Evolutionary conservation across 805 yeast species (phyloP).

Genomic region (Metschnikowia cerradonensis): DNA sequence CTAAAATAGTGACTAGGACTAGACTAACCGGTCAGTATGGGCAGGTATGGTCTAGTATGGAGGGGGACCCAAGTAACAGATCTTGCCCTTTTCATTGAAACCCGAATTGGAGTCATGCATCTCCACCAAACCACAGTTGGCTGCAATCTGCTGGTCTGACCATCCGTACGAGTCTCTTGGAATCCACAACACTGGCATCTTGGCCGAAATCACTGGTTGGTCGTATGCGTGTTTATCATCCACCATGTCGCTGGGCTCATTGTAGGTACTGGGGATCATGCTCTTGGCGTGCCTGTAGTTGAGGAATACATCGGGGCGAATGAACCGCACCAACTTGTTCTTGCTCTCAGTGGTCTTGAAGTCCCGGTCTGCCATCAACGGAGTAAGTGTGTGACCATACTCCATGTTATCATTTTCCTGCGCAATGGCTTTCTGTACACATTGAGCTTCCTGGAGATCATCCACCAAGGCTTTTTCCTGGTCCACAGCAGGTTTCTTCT

Average conservation of each 20-base stretch:
- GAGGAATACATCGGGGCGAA: constrained; percentile 58
- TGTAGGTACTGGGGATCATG: constrained; percentile 34
- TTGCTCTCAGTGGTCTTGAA: constrained; percentile 28
- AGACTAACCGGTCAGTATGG: too few species aligned
- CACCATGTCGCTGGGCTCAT: constrained; percentile 36
- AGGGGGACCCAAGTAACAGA: constrained; percentile 31
- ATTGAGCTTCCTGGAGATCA: constrained; percentile 19
- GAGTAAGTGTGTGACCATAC: constrained; percentile 32
- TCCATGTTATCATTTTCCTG: constrained; percentile 18
- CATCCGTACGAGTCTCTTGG: constrained; percentile 88
- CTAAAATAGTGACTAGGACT: too few species aligned
- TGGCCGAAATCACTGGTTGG: constrained; percentile 66
- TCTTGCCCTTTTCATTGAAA: constrained; percentile 38
- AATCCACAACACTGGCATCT: constrained; percentile 82
- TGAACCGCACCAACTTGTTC: constrained; percentile 48
- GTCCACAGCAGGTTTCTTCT: constrained; percentile 12
- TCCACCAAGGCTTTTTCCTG: constrained; percentile 12
- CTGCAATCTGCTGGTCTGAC: constrained; percentile 55
- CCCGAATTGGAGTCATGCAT: constrained; percentile 67
- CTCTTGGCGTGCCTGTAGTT: constrained; percentile 36
- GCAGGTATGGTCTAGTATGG: constrained; percentile 19
- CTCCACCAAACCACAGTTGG: constrained; percentile 51
- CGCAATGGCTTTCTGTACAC: constrained; percentile 14
- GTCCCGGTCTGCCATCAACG: constrained; percentile 69
- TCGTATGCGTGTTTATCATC: constrained; percentile 65